Evolutionary conservation across 805 yeast species (phyloP).

Genomic region (Spathaspora arborariae): DNA sequence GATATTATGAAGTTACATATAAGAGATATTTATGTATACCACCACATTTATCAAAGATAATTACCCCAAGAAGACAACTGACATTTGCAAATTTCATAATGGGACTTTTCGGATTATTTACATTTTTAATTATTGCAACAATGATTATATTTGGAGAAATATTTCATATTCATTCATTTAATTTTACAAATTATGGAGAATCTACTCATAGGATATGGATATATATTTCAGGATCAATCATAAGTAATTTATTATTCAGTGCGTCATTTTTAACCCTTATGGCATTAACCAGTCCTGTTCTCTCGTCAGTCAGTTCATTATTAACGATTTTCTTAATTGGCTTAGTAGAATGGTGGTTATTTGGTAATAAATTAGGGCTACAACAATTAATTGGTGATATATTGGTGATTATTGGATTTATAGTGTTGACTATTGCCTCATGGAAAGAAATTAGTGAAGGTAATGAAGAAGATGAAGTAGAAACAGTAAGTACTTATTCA

Average conservation of each 20-base stretch:
- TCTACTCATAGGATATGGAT: conserved; percentile 37
- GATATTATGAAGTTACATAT: conserved; percentile 80
- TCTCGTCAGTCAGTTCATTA: conserved; percentile 65
- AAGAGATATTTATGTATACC: conserved; percentile 77
- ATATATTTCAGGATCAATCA: conserved; percentile 48
- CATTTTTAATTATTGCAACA: conserved; percentile 47
- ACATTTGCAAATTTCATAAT: conserved; percentile 78
- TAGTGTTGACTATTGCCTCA: conserved; percentile 57
- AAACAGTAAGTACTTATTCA: conserved; percentile 37
- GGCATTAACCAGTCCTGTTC: conserved; percentile 82
- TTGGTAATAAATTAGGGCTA: conserved; percentile 51
- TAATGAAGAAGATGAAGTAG: conserved; percentile 42
- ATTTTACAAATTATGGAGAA: conserved; percentile 45
- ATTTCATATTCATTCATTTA: conserved; percentile 54
- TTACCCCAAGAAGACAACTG: conserved; percentile 62
- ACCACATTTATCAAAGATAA: conserved; percentile 37
- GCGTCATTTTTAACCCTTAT: conserved; percentile 70
- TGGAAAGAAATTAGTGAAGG: conserved; percentile 62
- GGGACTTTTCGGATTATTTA: conserved; percentile 46
- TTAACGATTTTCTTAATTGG: conserved; percentile 81
- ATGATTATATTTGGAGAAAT: conserved; percentile 46
- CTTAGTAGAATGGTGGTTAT: conserved; percentile 64
- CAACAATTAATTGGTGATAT: conserved; percentile 68
- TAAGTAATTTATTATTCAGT: conserved; percentile 65
- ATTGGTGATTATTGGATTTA: conserved; percentile 67